Conservation (phyloP, 2,329 filamentous ascomycete species). For the Aspergillus clavatus region DNA sequence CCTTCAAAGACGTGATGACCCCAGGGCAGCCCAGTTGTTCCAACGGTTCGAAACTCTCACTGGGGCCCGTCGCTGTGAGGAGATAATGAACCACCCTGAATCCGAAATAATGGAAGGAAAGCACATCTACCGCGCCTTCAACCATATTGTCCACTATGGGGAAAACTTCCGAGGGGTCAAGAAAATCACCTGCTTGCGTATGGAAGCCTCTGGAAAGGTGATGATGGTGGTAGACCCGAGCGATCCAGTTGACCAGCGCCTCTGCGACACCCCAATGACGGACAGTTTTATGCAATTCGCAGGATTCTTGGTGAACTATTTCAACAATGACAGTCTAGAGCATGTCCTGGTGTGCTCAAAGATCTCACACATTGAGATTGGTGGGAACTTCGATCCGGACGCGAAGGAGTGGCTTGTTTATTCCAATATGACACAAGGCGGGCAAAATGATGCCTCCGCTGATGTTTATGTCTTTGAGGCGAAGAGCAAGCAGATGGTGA, state of each 20-base stretch:
- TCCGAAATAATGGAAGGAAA: slow-evolving; percentile 16
- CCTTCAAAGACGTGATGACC: background rate
- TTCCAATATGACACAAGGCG: background rate
- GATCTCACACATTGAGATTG: background rate
- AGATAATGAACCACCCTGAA: slow-evolving; percentile 20
- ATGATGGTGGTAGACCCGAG: background rate
- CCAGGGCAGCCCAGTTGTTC: slow-evolving; percentile 5
- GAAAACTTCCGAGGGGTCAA: background rate
- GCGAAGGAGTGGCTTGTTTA: background rate
- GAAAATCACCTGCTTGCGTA: background rate
- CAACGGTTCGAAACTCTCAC: slow-evolving; percentile 12
- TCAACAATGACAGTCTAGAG: background rate
- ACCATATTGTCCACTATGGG: slow-evolving; percentile 17
- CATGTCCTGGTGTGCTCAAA: background rate
- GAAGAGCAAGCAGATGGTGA: background rate
- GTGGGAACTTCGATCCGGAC: background rate
- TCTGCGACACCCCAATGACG: background rate
- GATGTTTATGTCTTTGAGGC: background rate
- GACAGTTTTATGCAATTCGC: background rate
- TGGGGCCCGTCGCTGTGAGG: no score
- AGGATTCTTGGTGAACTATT: background rate
- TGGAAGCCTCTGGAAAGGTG: background rate
- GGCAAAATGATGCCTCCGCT: background rate
- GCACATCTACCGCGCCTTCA: slow-evolving; percentile 16
- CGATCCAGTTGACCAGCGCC: background rate